These are phyloP conservation scores for Suillus subluteus DNA, from an alignment of 768 basidiomycete genomes.

Conservation along the genomic window DNA sequence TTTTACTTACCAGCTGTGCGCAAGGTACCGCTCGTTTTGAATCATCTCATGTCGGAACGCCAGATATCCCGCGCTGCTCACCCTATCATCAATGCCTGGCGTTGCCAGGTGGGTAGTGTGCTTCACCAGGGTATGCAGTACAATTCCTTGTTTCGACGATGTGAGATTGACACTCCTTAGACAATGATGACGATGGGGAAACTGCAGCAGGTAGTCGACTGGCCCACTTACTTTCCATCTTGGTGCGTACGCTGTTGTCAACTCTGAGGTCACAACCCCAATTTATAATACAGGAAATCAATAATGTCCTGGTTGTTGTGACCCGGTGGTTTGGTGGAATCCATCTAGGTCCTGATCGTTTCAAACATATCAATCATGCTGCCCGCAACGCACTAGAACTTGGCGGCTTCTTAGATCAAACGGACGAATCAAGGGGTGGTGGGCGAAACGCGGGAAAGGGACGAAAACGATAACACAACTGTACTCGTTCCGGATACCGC, in stretches of 20 bases:
- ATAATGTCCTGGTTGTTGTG: constrained; percentile 87
- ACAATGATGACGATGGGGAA: constrained; percentile 96
- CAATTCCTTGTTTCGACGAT: background rate
- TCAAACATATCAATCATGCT: constrained; percentile 94
- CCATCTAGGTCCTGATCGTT: constrained; percentile 86
- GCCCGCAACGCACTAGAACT: constrained; percentile 88
- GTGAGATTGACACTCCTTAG: constrained; percentile 41
- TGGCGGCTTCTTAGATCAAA: constrained; percentile 79
- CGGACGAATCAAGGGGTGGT: constrained; percentile 31
- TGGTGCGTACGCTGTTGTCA: constrained; percentile 49
- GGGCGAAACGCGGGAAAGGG: constrained; percentile 27
- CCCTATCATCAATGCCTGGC: constrained; percentile 83
- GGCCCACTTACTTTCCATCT: constrained; percentile 87
- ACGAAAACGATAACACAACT: constrained; percentile 28
- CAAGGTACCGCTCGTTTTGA: constrained; percentile 70
- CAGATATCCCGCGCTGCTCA: constrained; percentile 77
- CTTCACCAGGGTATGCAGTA: constrained; percentile 69
- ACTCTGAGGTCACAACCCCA: background rate
- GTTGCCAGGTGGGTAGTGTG: constrained; percentile 66
- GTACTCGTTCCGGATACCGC: background rate
- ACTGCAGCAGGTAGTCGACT: constrained; percentile 89
- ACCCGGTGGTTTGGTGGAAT: constrained; percentile 94
- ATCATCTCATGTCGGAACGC: constrained; percentile 69
- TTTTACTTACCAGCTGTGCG: background rate
- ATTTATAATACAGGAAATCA: constrained; percentile 58